Conservation (phyloP, 352 stramenopile genomes). For the Peronospora farinosa region DNA sequence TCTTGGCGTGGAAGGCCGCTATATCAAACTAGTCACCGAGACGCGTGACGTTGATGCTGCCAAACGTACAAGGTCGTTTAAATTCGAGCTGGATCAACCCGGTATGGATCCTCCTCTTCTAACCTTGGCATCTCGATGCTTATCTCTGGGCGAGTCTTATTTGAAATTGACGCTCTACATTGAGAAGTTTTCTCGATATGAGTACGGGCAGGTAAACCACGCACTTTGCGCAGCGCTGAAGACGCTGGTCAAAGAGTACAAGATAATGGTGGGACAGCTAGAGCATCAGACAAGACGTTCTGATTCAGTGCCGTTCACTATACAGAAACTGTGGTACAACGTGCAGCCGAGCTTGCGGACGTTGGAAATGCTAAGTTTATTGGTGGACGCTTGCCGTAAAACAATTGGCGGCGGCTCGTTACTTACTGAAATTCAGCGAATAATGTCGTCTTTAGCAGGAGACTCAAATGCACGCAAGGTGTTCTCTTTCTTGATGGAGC, state of each 20-base stretch:
- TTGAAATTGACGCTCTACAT: constrained; percentile 71
- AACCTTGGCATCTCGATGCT: constrained; percentile 56
- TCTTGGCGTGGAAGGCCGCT: constrained; percentile 75
- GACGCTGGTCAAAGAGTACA: constrained; percentile 89
- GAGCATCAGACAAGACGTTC: constrained; percentile 67
- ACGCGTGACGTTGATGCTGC: constrained; percentile 24
- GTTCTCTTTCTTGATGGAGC: constrained; percentile 80
- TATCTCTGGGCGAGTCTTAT: constrained; percentile 73
- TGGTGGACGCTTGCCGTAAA: constrained; percentile 65
- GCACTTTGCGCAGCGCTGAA: constrained; percentile 91
- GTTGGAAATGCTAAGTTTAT: constrained; percentile 87
- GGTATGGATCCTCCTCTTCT: constrained; percentile 80
- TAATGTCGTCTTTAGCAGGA: constrained; percentile 71
- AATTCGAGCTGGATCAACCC: constrained; percentile 63
- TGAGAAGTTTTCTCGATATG: constrained; percentile 78
- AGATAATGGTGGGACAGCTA: constrained; percentile 87
- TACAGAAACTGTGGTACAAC: constrained; percentile 91
- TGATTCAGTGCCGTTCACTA: constrained; percentile 42
- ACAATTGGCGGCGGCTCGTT: constrained; percentile 86
- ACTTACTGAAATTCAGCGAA: constrained; percentile 86
- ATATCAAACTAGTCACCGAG: constrained; percentile 63
- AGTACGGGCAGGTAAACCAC: constrained; percentile 92
- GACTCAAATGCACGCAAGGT: constrained; percentile 74
- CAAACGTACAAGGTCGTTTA: constrained; percentile 36
- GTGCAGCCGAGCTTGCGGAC: constrained; percentile 88